Evolutionary conservation across 2,329 filamentous ascomycete genomes (phyloP).

Genomic region (Venturia nashicola): DNA sequence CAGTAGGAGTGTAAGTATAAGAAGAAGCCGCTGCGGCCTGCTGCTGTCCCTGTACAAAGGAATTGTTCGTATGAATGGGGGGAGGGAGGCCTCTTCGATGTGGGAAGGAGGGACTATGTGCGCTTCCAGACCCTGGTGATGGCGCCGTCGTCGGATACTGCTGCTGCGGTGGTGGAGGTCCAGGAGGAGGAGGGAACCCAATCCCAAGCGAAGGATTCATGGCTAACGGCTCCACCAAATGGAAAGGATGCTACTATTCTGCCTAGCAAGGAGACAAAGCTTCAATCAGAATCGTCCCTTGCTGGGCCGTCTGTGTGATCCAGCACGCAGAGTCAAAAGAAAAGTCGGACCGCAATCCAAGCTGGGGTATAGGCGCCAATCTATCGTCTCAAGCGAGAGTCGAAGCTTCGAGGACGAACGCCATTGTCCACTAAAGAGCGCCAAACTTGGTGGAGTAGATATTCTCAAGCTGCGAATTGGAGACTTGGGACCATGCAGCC

Average conservation of each 20-base stretch:
- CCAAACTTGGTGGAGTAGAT: not conserved
- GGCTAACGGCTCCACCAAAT: not conserved
- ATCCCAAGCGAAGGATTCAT: not conserved
- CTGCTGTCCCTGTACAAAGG: not conserved
- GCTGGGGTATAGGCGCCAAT: not conserved
- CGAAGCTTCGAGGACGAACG: not conserved
- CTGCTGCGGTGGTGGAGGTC: slow-evolving; percentile 1
- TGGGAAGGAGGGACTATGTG: not conserved
- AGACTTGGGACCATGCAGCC: not conserved
- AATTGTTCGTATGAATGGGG: not conserved
- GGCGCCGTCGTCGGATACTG: not conserved
- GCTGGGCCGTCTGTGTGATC: not conserved
- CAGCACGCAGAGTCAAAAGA: not conserved
- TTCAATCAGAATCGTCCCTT: not conserved
- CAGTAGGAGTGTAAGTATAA: not conserved
- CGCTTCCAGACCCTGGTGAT: slow-evolving; percentile 3
- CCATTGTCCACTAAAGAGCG: not conserved
- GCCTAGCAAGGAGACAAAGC: not conserved
- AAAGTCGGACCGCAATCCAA: not conserved
- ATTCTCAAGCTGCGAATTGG: not conserved
- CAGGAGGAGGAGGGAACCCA: not conserved
- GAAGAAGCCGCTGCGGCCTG: not conserved
- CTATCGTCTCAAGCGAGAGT: not conserved
- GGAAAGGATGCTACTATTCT: not conserved
- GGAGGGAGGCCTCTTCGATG: not conserved